Evolutionary conservation across 2,329 filamentous ascomycete genomes (phyloP).

Genomic region (Xylaria sp.): DNA sequence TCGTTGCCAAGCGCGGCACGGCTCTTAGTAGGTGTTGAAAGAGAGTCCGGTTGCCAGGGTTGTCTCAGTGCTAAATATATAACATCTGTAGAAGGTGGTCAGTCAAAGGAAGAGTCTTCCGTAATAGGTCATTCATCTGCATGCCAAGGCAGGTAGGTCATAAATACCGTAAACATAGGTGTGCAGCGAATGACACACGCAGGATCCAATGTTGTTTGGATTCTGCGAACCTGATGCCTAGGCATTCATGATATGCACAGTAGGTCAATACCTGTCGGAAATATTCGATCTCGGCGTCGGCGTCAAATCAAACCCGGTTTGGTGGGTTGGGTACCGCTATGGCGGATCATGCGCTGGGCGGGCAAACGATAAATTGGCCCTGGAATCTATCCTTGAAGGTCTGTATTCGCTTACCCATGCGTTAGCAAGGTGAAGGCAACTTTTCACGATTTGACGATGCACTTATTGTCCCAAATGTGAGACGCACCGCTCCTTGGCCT

Average conservation of each 20-base stretch:
- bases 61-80: slow-evolving; percentile 5
- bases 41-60: background rate
- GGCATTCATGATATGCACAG: background rate
- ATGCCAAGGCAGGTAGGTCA: background rate
- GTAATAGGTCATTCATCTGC: background rate
- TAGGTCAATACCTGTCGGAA: background rate
- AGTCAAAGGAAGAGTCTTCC: background rate
- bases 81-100: background rate
- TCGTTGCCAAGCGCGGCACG: background rate
- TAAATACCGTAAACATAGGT: background rate
- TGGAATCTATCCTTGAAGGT: background rate
- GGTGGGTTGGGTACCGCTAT: background rate
- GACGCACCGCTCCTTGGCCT: slow-evolving; percentile 46
- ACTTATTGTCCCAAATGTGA: background rate
- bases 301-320: background rate
- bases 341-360: background rate
- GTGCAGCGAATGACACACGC: background rate
- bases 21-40: background rate
- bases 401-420: background rate
- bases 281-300: background rate
- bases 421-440: background rate
- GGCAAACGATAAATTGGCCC: background rate
- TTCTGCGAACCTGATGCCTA: background rate
- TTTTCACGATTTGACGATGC: background rate
- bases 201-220: background rate